Base-by-base conservation (phyloP, 352 stramenopile genomes). In the Thalassiosira mediterranea region DNA sequence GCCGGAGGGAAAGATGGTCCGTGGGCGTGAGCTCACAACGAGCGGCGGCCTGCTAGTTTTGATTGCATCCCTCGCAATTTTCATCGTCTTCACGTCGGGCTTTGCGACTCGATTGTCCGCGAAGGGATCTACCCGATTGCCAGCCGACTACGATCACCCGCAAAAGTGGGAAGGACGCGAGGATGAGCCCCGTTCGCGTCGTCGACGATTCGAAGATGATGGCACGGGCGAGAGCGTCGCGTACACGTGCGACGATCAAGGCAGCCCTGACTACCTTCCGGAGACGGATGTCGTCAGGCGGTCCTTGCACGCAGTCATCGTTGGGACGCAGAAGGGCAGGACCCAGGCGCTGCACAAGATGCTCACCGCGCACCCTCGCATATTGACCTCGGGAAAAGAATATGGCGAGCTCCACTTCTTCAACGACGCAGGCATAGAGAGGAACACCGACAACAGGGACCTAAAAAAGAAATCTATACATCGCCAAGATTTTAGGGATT, bases 391-490 rank as follows among this genome's bases (percentile, higher is more conserved):
- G 0, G 17, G 38, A 1, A 76, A 10, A 17, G 46, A 19, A 15
- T 49, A 62, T 52, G 66, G 66, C 7, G 66, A 76, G 23, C 31
- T 67, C 7, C 66, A 76, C 34, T 69, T 68, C 19, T 67, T 76
- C 47, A 76, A 53, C 21, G 28, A 21, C 17, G 5, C 15, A n/a
- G 58, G 38, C 26, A 15, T 68, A 42, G 44, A 57, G 25, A 46
- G 31, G 15, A 19, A 44, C 26, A n/a, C 34, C 0, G 13, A 42
- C 1, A 10, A 37, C 10, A 40, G 4, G 19, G 13, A 0, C 25
- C 29, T 1, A 4, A 8, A 4, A n/a, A 21, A 19, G 25, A 46
- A 31, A 28, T 4, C 31, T 51, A 13, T 53, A 15, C 54, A 38
- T 21, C 53, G 65, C 26, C 40, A 58, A 57, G 15, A 75, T 19